Evolutionary conservation across 225 moss, liverwort and hornwort genomes (phyloP).

Genomic region (Lunularia cruciata): DNA sequence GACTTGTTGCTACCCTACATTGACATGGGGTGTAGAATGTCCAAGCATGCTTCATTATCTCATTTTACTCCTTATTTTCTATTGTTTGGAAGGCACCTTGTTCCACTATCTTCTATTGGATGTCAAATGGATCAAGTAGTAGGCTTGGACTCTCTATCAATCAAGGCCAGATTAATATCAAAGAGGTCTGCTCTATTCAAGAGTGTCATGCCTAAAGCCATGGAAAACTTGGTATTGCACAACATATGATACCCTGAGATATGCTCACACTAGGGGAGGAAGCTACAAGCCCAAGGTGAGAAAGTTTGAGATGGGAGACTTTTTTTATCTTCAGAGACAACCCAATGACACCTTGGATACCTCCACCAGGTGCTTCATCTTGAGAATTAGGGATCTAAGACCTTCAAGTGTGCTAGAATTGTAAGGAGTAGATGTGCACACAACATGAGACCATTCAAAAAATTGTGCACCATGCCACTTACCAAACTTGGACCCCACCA

Average conservation of each 20-base stretch:
- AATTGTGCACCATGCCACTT: slow-evolving; percentile 14
- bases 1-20: neutral
- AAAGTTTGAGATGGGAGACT: no score
- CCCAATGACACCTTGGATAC: no score
- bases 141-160: neutral
- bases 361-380: neutral
- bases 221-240: no score
- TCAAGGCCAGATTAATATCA: neutral
- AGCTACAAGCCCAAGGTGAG: no score
- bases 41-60: neutral
- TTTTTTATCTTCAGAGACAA: no score
- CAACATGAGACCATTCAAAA: no score
- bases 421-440: no score
- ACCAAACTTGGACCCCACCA: slow-evolving; percentile 7
- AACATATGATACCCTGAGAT: no score
- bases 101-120: neutral
- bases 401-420: neutral
- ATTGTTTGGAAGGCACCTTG: neutral
- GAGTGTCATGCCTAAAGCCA: slow-evolving; percentile 5
- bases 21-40: slow-evolving; percentile 7
- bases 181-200: neutral
- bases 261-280: no score
- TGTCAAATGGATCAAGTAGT: slow-evolving; percentile 6
- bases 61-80: slow-evolving; percentile 4
- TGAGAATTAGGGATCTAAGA: neutral